Base-by-base conservation (phyloP, 345 rosid species). In the Euphorbia tirucalli region DNA sequence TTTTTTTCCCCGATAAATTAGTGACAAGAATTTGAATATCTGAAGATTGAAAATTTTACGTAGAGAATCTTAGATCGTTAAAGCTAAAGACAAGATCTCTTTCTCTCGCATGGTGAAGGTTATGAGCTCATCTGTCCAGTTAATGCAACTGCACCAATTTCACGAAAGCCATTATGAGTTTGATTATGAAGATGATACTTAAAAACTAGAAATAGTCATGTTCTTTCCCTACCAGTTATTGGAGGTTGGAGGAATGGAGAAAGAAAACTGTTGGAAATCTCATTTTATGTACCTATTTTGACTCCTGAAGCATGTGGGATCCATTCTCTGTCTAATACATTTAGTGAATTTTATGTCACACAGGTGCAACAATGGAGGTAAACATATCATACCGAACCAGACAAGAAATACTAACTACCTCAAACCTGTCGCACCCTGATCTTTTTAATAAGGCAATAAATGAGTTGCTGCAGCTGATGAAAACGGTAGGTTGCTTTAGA, bases 361-460 rank as follows among this genome's bases (percentile, higher is more conserved):
- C 81, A 93, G 98, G 97, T 83, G 88, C 90, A 32, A 71, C 82
- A 70, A 91, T 90, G 96, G 97, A 93, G 83, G 85, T 90, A 77
- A 93, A 93, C 80, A 79, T 93, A 84, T 93, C 97, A 73, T 83
- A 90, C 69, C 82, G 84, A 77, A 79, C 85, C 22, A 75, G 92
- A 21, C 90, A 90, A 84, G 90, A 89, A 81, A 88, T 93, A 69
- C 61, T 91, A 70, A 82, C 81, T 18, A 89, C 97, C 19, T 62
- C 81, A 18, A 76, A 91, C 80, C 79, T 93, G 50, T 83, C 94
- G 32, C 86, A 86, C 62, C 72, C 84, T 31, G 76, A 86, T 70
- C 91, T 93, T 72, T 93, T 93, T 79, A 81, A 76, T 50, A 81
- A 85, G 35, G 91, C 94, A 8, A 71, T 88, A 52, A 86, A 88